Conservation (phyloP, 2,329 filamentous ascomycete genomes). For the Teratosphaeria epicoccoides region DNA sequence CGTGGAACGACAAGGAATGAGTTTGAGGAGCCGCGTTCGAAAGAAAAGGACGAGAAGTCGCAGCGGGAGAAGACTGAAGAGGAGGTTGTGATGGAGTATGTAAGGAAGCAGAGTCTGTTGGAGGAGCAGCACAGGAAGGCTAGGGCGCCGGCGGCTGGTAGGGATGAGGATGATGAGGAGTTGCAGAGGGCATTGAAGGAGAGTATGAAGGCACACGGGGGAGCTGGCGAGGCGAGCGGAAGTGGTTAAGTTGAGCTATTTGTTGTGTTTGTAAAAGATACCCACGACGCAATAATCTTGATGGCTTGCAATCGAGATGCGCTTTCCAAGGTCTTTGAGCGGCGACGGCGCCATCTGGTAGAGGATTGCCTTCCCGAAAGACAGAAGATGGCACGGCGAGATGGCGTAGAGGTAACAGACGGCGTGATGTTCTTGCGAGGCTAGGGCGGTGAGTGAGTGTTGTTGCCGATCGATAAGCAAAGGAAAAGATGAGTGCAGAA, state of each 20-base stretch:
- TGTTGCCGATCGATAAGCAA: too few relatives aligned
- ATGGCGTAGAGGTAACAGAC: too few relatives aligned
- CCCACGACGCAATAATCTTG: not conserved
- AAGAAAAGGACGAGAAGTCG: slow-evolving; percentile 14
- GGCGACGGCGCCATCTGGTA: too few relatives aligned
- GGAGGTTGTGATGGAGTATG: slow-evolving; percentile 63
- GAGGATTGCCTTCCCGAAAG: too few relatives aligned
- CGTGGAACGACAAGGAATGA: slow-evolving; percentile 17
- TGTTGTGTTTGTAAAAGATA: not conserved
- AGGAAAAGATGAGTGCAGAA: too few relatives aligned
- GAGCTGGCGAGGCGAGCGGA: not conserved
- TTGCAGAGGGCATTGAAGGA: slow-evolving; percentile 45
- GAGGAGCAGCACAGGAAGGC: slow-evolving; percentile 46
- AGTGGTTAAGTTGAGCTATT: not conserved
- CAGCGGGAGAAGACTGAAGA: slow-evolving; percentile 48
- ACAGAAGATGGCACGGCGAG: too few relatives aligned
- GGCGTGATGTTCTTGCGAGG: too few relatives aligned
- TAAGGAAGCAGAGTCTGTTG: slow-evolving; percentile 63
- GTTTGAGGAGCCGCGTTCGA: slow-evolving; percentile 4
- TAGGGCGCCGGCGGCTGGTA: slow-evolving; percentile 4
- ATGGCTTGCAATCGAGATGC: too few relatives aligned
- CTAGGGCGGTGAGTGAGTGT: too few relatives aligned
- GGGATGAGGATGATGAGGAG: slow-evolving; percentile 37
- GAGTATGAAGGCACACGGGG: slow-evolving; percentile 35
- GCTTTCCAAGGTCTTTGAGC: too few relatives aligned